These are phyloP conservation scores for Penicillium sp. DNA, from an alignment of 2,329 filamentous ascomycete genomes.

Conservation along the genomic window DNA sequence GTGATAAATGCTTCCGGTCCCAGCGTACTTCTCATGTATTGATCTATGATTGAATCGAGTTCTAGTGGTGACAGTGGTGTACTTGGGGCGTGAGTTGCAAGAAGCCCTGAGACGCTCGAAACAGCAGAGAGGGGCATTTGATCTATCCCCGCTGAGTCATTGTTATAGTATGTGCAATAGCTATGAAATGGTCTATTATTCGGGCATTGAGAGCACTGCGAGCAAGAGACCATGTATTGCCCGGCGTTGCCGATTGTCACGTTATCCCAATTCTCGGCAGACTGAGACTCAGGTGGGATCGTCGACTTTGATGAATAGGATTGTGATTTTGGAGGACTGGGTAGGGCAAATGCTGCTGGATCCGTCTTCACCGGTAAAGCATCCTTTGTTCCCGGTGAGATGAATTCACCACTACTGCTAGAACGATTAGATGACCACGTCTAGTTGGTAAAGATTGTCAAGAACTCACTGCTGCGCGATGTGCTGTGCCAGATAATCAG, in stretches of 20 bases:
- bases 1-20: slow-evolving; percentile 17
- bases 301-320: not conserved
- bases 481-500: slow-evolving; percentile 53
- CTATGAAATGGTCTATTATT: not conserved
- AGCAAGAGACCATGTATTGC: not conserved
- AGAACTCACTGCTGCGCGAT: slow-evolving; percentile 52
- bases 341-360: not conserved
- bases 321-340: not conserved
- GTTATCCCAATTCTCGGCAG: not conserved
- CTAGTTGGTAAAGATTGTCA: not conserved
- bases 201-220: slow-evolving; percentile 9
- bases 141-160: slow-evolving; percentile 1
- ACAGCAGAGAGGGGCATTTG: not conserved
- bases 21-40: slow-evolving; percentile 17
- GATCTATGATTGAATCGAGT: slow-evolving; percentile 10
- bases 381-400: not conserved
- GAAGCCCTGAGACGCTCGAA: not conserved
- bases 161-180: not conserved
- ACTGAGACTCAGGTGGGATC: not conserved
- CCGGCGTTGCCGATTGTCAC: not conserved
- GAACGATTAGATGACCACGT: not conserved
- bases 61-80: not conserved
- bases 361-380: not conserved
- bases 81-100: not conserved
- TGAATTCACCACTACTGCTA: not conserved